Percentiles rank a stretch among this genome's conserved stretches.
Evolutionary conservation across 2,329 filamentous ascomycete species (phyloP).

Genomic region (Colletotrichum navitas): DNA sequence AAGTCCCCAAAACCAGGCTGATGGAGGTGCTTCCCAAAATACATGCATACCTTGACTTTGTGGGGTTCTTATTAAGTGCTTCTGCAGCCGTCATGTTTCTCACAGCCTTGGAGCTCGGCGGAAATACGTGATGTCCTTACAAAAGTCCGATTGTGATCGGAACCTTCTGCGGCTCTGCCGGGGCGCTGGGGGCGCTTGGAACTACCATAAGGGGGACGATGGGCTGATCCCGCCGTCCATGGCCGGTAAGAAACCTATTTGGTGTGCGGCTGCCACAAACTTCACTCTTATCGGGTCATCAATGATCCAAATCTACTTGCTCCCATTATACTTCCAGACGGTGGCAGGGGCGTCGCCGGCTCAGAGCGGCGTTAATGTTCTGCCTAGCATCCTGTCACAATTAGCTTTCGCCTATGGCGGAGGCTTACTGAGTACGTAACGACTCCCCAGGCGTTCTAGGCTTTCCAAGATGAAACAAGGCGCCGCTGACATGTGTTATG

Average conservation of each 20-base stretch:
- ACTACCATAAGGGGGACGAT: conserved; percentile 45
- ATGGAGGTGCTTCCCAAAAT: conserved; percentile 49
- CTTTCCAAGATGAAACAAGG: rapidly evolving
- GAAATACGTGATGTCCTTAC: conserved; percentile 48
- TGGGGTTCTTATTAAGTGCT: conserved; percentile 47
- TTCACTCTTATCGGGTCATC: conserved; percentile 47
- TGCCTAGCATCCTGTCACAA: conserved; percentile 48
- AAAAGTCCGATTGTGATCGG: conserved; percentile 44
- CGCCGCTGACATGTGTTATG: conserved; percentile 1
- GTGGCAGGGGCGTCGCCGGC: conserved; percentile 44
- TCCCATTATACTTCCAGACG: conserved; percentile 56
- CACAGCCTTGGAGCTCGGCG: conserved; percentile 52
- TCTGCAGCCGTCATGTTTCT: conserved; percentile 49
- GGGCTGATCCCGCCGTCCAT: conserved; percentile 46
- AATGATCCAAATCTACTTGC: conserved; percentile 46
- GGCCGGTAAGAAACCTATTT: conserved; percentile 41
- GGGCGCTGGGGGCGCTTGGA: conserved; percentile 43
- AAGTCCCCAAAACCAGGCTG: conserved; percentile 44
- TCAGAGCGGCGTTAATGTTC: conserved; percentile 51
- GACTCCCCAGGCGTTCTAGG: neutral
- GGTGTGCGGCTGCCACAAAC: conserved; percentile 56
- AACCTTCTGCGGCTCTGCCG: conserved; percentile 44
- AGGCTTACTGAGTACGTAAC: conserved; percentile 44
- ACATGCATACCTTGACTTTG: conserved; percentile 53
- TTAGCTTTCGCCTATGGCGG: conserved; percentile 43